Percentiles rank a stretch among this genome's conserved stretches.
Evolutionary conservation across 495 filamentous ascomycete species (phyloP).

Genomic region (Penicillium pulvis): DNA sequence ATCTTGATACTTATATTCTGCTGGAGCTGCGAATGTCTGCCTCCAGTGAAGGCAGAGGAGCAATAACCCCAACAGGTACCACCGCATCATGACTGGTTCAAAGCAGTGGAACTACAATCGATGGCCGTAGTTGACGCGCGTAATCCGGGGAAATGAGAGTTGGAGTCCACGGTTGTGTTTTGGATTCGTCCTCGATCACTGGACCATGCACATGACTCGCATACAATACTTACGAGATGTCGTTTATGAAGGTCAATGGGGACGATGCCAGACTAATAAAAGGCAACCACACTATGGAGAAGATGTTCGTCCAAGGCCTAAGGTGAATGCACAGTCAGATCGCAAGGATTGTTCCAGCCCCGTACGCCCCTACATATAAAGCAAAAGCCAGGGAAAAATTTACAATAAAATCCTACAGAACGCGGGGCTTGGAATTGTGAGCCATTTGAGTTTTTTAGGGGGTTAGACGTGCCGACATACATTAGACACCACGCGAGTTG

Average conservation of each 20-base stretch:
- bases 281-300: neutral
- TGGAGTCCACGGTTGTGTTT: neutral
- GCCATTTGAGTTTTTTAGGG: constrained; percentile 2
- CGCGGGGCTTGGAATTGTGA: constrained; percentile 1
- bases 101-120: neutral
- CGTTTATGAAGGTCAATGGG: constrained; percentile 5
- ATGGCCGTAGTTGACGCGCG: neutral
- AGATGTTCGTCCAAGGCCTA: neutral
- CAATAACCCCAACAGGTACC: constrained; percentile 14
- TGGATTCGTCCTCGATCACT: neutral
- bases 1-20: constrained; percentile 7
- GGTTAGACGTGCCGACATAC: constrained; percentile 7
- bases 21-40: constrained; percentile 23
- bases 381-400: neutral
- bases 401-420: neutral
- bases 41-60: constrained; percentile 13
- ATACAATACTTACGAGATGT: neutral
- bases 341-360: neutral
- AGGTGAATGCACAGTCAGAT: neutral
- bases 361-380: neutral
- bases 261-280: neutral
- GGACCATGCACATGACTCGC: constrained; percentile 1
- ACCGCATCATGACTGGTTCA: constrained; percentile 23
- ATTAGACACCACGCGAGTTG: constrained; percentile 3
- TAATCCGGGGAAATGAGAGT: neutral